These are phyloP conservation scores for Yarrowia bubula DNA, from an alignment of 805 yeast genomes.

Conservation along the genomic window DNA sequence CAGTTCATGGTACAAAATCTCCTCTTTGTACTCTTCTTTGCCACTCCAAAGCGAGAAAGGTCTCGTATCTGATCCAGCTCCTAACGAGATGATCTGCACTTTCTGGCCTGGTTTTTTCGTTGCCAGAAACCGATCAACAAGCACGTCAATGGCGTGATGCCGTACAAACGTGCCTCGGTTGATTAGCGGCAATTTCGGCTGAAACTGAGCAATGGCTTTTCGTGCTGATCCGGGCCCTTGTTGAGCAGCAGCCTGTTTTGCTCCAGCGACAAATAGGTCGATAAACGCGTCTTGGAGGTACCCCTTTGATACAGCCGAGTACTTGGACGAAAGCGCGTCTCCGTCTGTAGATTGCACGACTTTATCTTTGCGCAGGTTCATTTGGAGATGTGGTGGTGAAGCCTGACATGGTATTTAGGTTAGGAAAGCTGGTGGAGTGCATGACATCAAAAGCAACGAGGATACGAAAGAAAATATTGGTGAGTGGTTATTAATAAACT, in stretches of 20 bases:
- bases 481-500: too few species aligned
- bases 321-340: slow-evolving; percentile 57
- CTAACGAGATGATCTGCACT: slow-evolving; percentile 61
- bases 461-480: too few species aligned
- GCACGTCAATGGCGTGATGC: slow-evolving; percentile 45
- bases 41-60: slow-evolving; percentile 49
- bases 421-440: background rate
- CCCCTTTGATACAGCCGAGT: slow-evolving; percentile 45
- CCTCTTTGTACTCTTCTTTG: slow-evolving; percentile 30
- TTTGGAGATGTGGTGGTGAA: background rate
- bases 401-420: background rate
- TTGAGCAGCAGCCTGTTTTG: slow-evolving; percentile 16
- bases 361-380: slow-evolving; percentile 41
- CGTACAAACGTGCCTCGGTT: slow-evolving; percentile 62
- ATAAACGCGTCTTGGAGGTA: slow-evolving; percentile 48
- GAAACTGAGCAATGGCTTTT: slow-evolving; percentile 25
- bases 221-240: slow-evolving; percentile 22
- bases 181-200: slow-evolving; percentile 54
- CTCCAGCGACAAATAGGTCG: slow-evolving; percentile 31
- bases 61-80: slow-evolving; percentile 79
- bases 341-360: slow-evolving; percentile 56
- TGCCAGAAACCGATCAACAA: slow-evolving; percentile 43
- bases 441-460: background rate
- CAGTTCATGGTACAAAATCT: slow-evolving; percentile 53
- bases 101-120: slow-evolving; percentile 29